These are phyloP conservation scores for Macrocystidia cucumis DNA, from an alignment of 1,284 basidiomycete species.

Conservation along the genomic window DNA sequence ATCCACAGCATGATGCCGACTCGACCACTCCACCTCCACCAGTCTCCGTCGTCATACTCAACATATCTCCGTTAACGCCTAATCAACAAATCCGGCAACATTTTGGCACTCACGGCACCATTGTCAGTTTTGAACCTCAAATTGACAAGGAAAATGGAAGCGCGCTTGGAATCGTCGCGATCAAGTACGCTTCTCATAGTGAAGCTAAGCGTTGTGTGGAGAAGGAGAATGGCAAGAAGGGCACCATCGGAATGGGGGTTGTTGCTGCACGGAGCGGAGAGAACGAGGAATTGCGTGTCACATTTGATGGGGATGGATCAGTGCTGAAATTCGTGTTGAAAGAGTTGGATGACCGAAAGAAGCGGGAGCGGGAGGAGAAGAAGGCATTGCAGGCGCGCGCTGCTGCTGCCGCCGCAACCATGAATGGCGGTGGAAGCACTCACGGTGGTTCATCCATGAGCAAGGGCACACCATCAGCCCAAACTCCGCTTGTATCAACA, in stretches of 20 bases:
- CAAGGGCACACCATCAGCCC: not conserved
- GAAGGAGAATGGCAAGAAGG: conserved; percentile 48
- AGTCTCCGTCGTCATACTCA: conserved; percentile 67
- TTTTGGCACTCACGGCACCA: conserved; percentile 61
- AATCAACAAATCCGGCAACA: conserved; percentile 60
- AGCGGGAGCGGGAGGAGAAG: conserved; percentile 41
- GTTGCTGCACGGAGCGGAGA: conserved; percentile 18
- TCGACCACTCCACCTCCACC: conserved; percentile 75
- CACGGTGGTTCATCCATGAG: conserved; percentile 3
- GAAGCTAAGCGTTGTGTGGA: conserved; percentile 59
- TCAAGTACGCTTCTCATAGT: conserved; percentile 58
- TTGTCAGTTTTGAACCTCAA: conserved; percentile 73
- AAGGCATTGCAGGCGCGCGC: too few relatives aligned
- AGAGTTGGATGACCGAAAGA: conserved; percentile 49
- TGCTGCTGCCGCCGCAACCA: conserved; percentile 13
- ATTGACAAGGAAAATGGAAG: conserved; percentile 77
- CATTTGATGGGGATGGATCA: conserved; percentile 56
- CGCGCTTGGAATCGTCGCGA: conserved; percentile 76
- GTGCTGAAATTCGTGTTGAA: conserved; percentile 51
- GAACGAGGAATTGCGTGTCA: conserved; percentile 46
- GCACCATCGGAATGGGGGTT: conserved; percentile 12
- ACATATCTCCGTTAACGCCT: conserved; percentile 68
- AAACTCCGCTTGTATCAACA: conserved; percentile 10
- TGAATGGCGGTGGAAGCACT: conserved; percentile 5
- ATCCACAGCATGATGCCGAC: conserved; percentile 64